These are phyloP conservation scores for Lolium rigidum DNA, from an alignment of 176 grass and related monocot genomes.

Conservation along the genomic window DNA sequence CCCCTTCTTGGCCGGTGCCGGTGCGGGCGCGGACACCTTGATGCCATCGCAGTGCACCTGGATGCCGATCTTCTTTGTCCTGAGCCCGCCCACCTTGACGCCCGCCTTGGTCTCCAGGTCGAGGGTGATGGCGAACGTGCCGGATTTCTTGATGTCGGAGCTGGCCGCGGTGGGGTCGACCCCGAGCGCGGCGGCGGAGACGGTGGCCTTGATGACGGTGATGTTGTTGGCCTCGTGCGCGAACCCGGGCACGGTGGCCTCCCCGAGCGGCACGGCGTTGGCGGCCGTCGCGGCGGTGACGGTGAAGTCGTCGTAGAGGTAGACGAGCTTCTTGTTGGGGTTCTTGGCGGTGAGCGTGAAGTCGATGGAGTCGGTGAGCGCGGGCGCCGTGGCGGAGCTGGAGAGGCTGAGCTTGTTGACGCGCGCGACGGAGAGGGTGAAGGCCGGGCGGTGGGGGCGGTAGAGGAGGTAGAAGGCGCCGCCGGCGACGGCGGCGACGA, in stretches of 20 bases:
- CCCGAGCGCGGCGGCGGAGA: slow-evolving; percentile 54
- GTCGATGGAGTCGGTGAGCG: slow-evolving; percentile 69
- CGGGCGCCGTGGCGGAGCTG: slow-evolving; percentile 48
- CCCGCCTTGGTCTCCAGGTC: slow-evolving; percentile 94
- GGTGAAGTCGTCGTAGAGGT: slow-evolving; percentile 88
- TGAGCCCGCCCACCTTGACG: slow-evolving; percentile 68
- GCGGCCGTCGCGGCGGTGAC: slow-evolving; percentile 58
- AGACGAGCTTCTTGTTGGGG: slow-evolving; percentile 95
- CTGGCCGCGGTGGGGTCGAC: slow-evolving; percentile 69
- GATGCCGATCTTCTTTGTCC: slow-evolving; percentile 88
- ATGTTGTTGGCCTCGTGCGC: slow-evolving; percentile 78
- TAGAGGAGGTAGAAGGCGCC: slow-evolving; percentile 92
- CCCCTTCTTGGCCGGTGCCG: slow-evolving; percentile 43
- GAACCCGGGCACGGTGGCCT: slow-evolving; percentile 72
- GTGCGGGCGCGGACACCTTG: slow-evolving; percentile 50
- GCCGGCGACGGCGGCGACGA: slow-evolving; percentile 69
- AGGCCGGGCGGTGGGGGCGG: slow-evolving; percentile 83
- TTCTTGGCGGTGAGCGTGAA: slow-evolving; percentile 75
- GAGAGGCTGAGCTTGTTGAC: slow-evolving; percentile 75
- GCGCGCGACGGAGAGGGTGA: slow-evolving; percentile 66
- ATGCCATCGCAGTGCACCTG: slow-evolving; percentile 78
- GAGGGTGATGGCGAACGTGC: slow-evolving; percentile 61
- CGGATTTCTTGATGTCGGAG: slow-evolving; percentile 84
- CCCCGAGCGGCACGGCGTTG: slow-evolving; percentile 73
- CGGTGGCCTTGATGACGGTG: slow-evolving; percentile 68